Evolutionary conservation across 78 protist species (phyloP).

Genomic region (Neovahlkampfia damariscottae): DNA sequence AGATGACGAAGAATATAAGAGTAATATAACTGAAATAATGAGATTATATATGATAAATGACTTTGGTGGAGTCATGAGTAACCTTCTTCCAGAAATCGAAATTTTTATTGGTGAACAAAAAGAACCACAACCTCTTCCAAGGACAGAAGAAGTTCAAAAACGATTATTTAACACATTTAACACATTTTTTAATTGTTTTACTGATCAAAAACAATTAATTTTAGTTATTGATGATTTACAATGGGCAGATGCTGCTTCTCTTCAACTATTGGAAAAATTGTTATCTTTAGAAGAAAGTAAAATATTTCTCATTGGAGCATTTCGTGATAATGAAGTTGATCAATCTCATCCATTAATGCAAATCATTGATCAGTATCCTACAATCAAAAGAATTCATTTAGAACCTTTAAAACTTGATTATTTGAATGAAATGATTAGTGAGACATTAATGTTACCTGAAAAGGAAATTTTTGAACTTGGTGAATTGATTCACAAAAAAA

Average conservation of each 20-base stretch:
- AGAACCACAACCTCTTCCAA: background rate
- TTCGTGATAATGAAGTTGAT: background rate
- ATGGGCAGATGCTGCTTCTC: background rate
- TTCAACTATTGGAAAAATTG: background rate
- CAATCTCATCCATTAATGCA: background rate
- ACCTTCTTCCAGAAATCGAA: background rate
- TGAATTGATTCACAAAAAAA: background rate
- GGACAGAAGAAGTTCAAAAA: background rate
- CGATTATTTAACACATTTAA: background rate
- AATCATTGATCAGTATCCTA: background rate
- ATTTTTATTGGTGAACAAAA: background rate
- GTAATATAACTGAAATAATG: background rate
- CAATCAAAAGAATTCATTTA: background rate
- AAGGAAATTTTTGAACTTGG: background rate
- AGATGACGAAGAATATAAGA: background rate
- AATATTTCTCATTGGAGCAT: background rate
- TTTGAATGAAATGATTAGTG: background rate
- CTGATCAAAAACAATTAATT: background rate
- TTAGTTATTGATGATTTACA: background rate
- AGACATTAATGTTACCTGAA: background rate
- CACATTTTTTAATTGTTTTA: background rate
- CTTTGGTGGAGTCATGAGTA: background rate
- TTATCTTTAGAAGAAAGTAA: background rate
- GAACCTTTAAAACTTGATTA: background rate
- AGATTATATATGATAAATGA: background rate